These are phyloP conservation scores for Arthrobotrys megalospora DNA, from an alignment of 2,329 filamentous ascomycete genomes.

Conservation along the genomic window DNA sequence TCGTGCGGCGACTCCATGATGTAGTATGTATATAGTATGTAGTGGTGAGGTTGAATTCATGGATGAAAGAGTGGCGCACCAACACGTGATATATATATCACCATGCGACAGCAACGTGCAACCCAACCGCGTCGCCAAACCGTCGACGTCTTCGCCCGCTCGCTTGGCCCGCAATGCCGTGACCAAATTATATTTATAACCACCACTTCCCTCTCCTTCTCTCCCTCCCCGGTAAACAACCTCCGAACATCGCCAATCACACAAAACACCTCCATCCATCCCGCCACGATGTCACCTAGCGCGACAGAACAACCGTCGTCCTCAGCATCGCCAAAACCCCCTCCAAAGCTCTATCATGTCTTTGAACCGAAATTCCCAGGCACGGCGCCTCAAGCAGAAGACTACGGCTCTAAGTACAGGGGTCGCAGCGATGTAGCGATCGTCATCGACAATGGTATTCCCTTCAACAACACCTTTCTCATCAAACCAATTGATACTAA, in stretches of 20 bases:
- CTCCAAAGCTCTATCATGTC: slow-evolving; percentile 74
- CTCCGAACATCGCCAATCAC: slow-evolving; percentile 24
- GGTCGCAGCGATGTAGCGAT: slow-evolving; percentile 73
- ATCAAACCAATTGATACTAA: slow-evolving; percentile 16
- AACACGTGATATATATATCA: too few relatives aligned
- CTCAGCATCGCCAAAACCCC: slow-evolving; percentile 64
- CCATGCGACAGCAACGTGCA: not conserved
- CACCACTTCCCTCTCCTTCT: not conserved
- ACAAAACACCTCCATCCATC: not conserved
- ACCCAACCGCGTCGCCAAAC: slow-evolving; percentile 32
- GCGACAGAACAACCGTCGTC: slow-evolving; percentile 42
- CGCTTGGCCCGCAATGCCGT: slow-evolving; percentile 3
- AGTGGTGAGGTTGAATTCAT: slow-evolving; percentile 20
- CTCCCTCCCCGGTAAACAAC: slow-evolving; percentile 5
- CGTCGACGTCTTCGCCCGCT: slow-evolving; percentile 13
- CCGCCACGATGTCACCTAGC: slow-evolving; percentile 33
- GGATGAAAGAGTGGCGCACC: not conserved
- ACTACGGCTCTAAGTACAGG: slow-evolving; percentile 58
- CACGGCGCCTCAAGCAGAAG: slow-evolving; percentile 69
- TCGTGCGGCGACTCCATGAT: slow-evolving; percentile 59
- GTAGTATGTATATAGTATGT: slow-evolving; percentile 4
- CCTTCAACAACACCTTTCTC: slow-evolving; percentile 16
- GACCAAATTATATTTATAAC: not conserved
- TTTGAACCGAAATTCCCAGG: slow-evolving; percentile 76
- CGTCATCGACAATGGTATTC: slow-evolving; percentile 94